Percentiles rank a stretch among this genome's conserved stretches.
Evolutionary conservation across 2,329 filamentous ascomycete species (phyloP).

Genomic region (Didymella sp.): DNA sequence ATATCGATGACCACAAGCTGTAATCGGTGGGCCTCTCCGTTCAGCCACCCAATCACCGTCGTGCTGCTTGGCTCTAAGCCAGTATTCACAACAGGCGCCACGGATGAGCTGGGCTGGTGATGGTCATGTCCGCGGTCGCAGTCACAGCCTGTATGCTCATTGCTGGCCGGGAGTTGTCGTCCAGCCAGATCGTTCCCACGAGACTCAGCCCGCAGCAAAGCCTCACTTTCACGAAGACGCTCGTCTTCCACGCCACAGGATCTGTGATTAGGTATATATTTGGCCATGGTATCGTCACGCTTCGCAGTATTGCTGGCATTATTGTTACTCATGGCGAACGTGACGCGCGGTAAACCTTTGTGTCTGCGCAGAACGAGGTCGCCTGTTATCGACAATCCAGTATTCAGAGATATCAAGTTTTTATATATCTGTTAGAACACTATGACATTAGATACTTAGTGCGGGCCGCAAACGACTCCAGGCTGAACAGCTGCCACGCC

Average conservation of each 20-base stretch:
- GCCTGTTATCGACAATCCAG: too few relatives aligned
- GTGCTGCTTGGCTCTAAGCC: not conserved
- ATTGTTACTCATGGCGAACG: not conserved
- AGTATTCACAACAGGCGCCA: not conserved
- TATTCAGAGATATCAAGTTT: not conserved
- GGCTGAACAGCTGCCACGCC: not conserved
- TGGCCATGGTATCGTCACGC: not conserved
- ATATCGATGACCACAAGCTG: too few relatives aligned
- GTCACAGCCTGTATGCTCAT: slow-evolving; percentile 1
- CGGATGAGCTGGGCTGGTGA: not conserved
- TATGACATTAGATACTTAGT: not conserved
- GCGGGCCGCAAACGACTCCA: not conserved
- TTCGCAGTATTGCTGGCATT: not conserved
- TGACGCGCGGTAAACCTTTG: too few relatives aligned
- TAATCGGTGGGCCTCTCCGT: not conserved
- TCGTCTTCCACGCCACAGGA: not conserved
- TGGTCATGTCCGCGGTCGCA: not conserved
- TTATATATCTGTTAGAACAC: not conserved
- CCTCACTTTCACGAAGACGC: not conserved
- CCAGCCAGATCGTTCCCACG: not conserved
- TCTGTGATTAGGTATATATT: not conserved
- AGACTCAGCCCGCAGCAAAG: not conserved
- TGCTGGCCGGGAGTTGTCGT: not conserved
- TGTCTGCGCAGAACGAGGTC: not conserved
- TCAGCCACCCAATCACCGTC: not conserved